Base-by-base conservation (phyloP, 2,329 filamentous ascomycete species). In the Colletotrichum sp. region DNA sequence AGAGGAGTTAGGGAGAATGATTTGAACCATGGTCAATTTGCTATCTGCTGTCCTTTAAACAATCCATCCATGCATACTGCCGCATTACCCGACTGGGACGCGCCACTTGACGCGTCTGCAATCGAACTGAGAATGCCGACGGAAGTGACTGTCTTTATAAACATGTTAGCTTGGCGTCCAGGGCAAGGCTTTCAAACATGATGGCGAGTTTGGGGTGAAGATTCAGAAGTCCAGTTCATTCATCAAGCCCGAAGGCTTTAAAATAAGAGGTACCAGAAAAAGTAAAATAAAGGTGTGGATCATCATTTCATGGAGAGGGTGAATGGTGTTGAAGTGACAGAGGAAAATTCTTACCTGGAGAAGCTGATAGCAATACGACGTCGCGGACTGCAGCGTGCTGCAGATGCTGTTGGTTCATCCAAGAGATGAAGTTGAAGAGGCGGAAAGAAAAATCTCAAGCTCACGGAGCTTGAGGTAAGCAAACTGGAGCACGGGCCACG, bases 231-330 rank as follows among this genome's bases (percentile, higher is more conserved):
- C 93, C 93, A 88, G 88, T 94, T 89, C 91, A 94, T 95, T 95
- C 94, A 96, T 95, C 86, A 93, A 89, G 87, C 87, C 88, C 83
- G 85, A 88, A 88, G 83, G 83, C 90, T 89, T 92, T 97, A 93
- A 95, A 92, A 95, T 95, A 97, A 98, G 96, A 98, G 96, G 95
- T 98, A 96, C 95, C 95, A 98, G 95, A 98, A 96, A 94, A 89
- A 88, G 88, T 87, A 86, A 87, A 81, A 88, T 89, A 88, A 87
- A 60, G 89, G 89, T 84, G 85, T 85, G 82, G 92, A 90, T 96
- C 95, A 96, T 96, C 95, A 95, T 91, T 80, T 82, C 81, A 84
- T 80, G 76, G 62, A 71, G 63, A 78, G 78, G 52, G 57, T 72
- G 68, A 73, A 57, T 8, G 9, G 21, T 69, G n/a, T 13, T 52